Conservation (phyloP, 2,329 filamentous ascomycete genomes). For the Botrytis cinerea region DNA sequence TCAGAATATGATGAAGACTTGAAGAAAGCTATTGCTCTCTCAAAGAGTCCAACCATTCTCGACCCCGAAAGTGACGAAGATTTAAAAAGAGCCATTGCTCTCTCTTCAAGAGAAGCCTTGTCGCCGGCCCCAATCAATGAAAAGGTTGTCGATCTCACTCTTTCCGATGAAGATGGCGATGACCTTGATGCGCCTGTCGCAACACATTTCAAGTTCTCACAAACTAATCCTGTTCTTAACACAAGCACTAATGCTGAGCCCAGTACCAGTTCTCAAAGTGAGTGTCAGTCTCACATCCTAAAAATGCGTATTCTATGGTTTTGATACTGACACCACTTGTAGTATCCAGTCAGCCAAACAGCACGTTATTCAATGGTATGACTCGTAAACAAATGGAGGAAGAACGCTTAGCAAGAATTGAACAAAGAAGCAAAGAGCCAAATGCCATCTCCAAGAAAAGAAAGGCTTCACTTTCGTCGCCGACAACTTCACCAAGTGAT, state of each 20-base stretch:
- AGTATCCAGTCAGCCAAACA: not conserved
- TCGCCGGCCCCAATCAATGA: not conserved
- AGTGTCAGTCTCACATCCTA: not conserved
- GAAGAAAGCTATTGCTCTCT: constrained; percentile 60
- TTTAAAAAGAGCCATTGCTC: constrained; percentile 58
- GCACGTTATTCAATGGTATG: constrained; percentile 8
- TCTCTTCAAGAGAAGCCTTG: constrained; percentile 48
- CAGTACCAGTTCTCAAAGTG: not conserved
- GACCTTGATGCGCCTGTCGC: constrained; percentile 39
- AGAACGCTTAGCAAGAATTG: constrained; percentile 68
- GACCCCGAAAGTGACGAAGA: constrained; percentile 50
- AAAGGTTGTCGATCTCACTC: constrained; percentile 39
- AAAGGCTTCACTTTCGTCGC: constrained; percentile 41
- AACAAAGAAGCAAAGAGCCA: constrained; percentile 52
- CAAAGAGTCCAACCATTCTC: constrained; percentile 33
- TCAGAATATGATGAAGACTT: constrained; percentile 53
- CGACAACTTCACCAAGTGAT: constrained; percentile 18
- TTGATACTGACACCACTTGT: not conserved
- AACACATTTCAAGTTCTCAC: constrained; percentile 9
- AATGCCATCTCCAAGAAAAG: constrained; percentile 33
- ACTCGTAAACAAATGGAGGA: constrained; percentile 84
- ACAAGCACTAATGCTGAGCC: not conserved
- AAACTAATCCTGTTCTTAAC: not conserved
- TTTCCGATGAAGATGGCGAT: constrained; percentile 41
- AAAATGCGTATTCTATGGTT: not conserved